These are phyloP conservation scores for Boletellus emodensis DNA, from an alignment of 768 basidiomycete genomes.

Conservation along the genomic window DNA sequence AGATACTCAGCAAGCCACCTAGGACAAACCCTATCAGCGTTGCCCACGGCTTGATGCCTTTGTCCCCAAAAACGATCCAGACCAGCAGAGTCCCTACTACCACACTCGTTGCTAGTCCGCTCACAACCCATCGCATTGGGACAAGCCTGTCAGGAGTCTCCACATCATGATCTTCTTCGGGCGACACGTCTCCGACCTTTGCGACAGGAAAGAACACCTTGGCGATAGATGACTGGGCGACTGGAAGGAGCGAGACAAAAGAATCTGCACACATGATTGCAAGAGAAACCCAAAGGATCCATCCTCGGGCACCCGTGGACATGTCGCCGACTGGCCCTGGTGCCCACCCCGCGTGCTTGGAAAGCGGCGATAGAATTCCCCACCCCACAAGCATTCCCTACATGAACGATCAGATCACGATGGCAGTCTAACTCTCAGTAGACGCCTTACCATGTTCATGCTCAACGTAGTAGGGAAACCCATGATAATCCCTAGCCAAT, in stretches of 20 bases:
- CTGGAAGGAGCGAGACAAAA: conserved; percentile 79
- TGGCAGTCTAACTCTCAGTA: conserved; percentile 13
- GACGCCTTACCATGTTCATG: conserved; percentile 73
- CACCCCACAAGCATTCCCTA: conserved; percentile 97
- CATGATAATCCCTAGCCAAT: conserved; percentile 85
- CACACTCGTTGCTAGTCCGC: conserved; percentile 61
- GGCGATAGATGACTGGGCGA: conserved; percentile 51
- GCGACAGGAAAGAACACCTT: conserved; percentile 30
- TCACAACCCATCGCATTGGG: conserved; percentile 70
- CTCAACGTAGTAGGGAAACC: conserved; percentile 90
- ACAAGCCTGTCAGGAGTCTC: conserved; percentile 82
- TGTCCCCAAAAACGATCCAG: conserved; percentile 83
- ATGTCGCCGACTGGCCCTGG: conserved; percentile 89
- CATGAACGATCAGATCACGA: neutral
- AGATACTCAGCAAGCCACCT: conserved; percentile 79
- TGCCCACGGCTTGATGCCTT: conserved; percentile 95
- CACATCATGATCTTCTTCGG: conserved; percentile 51
- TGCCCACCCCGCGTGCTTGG: conserved; percentile 84
- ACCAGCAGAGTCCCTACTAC: conserved; percentile 72
- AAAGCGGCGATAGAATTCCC: conserved; percentile 87
- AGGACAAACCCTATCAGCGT: conserved; percentile 79
- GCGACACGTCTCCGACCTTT: conserved; percentile 21
- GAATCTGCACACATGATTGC: conserved; percentile 96
- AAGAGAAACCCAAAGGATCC: conserved; percentile 95
- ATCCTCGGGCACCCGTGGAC: conserved; percentile 84